Conservation (phyloP, 306 rosid genomes). For the Abrus precatorius region DNA sequence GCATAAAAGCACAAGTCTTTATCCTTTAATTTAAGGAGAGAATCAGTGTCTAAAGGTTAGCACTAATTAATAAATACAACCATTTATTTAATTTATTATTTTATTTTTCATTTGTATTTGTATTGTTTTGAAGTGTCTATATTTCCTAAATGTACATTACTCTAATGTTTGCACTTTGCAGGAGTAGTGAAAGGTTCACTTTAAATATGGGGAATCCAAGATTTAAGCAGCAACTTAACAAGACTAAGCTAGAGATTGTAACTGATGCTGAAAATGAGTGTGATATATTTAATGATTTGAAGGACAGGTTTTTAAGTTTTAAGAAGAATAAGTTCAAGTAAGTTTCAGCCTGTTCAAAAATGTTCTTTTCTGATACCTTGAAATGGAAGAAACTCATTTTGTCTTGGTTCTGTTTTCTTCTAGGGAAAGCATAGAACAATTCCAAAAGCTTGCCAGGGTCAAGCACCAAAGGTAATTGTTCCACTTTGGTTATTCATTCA, state of each 20-base stretch:
- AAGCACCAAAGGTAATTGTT: conserved; percentile 81
- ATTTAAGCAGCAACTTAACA: conserved; percentile 60
- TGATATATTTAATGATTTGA: conserved; percentile 69
- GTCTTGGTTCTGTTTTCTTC: conserved; percentile 46
- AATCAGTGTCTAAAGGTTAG: no score
- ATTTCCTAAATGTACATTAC: neutral
- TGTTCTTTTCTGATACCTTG: conserved; percentile 25
- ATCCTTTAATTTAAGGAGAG: no score
- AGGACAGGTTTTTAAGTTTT: conserved; percentile 79
- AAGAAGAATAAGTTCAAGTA: conserved; percentile 78
- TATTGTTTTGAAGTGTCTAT: no score
- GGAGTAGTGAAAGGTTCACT: conserved; percentile 58
- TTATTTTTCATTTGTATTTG: no score
- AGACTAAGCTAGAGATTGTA: conserved; percentile 50
- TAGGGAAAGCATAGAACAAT: conserved; percentile 76
- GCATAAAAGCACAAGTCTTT: no score
- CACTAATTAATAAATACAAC: no score
- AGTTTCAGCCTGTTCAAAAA: conserved; percentile 40
- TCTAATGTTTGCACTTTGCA: conserved; percentile 49
- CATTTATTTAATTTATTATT: no score
- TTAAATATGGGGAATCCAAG: conserved; percentile 67
- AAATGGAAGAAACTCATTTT: conserved; percentile 27
- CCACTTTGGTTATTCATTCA: conserved; percentile 16
- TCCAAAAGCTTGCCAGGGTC: conserved; percentile 76
- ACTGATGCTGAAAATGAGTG: conserved; percentile 56